Evolutionary conservation across 768 basidiomycete species (phyloP), one percentile per base, ranked within the genome.

Genomic region (Grammothele lineata): DNA sequence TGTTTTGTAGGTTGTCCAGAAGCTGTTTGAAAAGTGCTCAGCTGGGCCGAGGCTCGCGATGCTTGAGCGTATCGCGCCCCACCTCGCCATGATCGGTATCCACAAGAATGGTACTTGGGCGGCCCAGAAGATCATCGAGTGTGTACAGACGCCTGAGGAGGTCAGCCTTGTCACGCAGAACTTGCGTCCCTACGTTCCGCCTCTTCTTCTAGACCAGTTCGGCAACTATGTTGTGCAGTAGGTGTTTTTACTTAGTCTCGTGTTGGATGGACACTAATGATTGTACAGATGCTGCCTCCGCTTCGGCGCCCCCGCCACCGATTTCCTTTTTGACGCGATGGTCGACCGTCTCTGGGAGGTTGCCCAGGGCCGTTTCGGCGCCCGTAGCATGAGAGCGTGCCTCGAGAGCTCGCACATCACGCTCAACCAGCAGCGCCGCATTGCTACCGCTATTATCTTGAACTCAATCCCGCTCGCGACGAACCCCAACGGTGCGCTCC

Each of bases 21-120:
- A 97, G 66, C 71, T 99, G 12, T 99, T 95, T 58, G 95, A 97
- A 66, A 85, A 80, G 60, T 92, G 90, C 62, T 88, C 90, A 12
- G 67, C 81, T 32, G 69, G 60, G 3, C 84, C 92, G 24, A 76
- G 93, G 56, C 78, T 91, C 53, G 83, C 85, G 14, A 94, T 99
- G 89, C 73, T 99, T 45, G 94, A 98, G 58, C 84, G 94, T 40
- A 86, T 98, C 51, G 79, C 83, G 3, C 96, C 96, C 39, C 88
- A 95, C 63, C 73, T 99, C 33, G 95, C 95, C 19, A 90, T 91
- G 81, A 96, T 98, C 54, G 96, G 96, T 22, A 93, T 95, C 46
- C 96, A 99, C 75, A 98, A 98, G 74, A 98, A 99, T 56, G 96
- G 96, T 23, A 99, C 96, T 1, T 98, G 96, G 96, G 95, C 95